Evolutionary conservation across 768 basidiomycete species (phyloP), one percentile per base, ranked within the genome.

Genomic region (Plicaturopsis crispa): DNA sequence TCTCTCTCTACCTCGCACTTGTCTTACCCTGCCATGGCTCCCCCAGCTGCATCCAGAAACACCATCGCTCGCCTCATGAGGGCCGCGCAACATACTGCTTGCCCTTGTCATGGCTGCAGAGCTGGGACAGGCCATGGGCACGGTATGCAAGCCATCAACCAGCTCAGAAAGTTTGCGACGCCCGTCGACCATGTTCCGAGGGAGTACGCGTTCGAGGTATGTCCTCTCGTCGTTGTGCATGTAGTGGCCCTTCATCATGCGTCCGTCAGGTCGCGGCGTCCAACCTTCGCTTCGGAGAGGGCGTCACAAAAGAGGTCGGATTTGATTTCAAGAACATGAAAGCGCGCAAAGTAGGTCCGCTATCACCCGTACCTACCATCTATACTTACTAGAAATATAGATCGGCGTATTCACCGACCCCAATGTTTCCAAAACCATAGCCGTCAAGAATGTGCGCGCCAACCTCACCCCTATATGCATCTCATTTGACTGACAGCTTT

Each of bases 261-360:
- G 31, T 5, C 39, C 11, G 6, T 17, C 42, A 88, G 85, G 78
- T 91, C 31, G 83, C 90, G 10, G 90, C 91, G 4, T 80, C 84
- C 30, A 90, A 93, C 58, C 60, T 94, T 43, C 69, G 90, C 35
- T 94, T 93, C 51, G 90, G 90, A 2, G 83, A 90, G 45, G 90
- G 90, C 21, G 91, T 90, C 24, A 92, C 90, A 3, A 69, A 71
- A 26, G 90, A 93, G 59, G 84, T 93, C 20, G 91, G 90, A 23
- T 89, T 92, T 84, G 91, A 92, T 59, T 70, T 93, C 49, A 85
- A 84, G 70, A 93, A 93, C 63, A 84, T 89, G 85, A 84, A 81
- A 40, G 89, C 91, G 5, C 74, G 77, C 49, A 90, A 88, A 72
- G 88, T 84, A 47, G n/a, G 54, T 33, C 10, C 20, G 46, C 7